Evolutionary conservation across 129 eudicot genomes (phyloP), one percentile per base, ranked within the genome.

Genomic region (Pittosporum tobira): DNA sequence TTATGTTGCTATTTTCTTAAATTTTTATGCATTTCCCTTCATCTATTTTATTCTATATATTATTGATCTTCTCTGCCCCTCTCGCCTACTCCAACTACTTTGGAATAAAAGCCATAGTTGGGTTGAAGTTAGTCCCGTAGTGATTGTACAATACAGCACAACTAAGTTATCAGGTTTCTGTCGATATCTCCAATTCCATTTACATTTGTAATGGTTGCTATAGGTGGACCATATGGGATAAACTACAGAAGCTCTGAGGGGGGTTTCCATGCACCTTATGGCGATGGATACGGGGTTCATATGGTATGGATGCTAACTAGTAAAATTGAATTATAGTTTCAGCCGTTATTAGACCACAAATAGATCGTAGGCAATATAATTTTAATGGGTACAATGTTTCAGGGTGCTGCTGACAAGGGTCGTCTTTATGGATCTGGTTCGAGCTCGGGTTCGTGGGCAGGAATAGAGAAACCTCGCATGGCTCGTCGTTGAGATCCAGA

Each of bases 141-240:
- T n/a, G 14, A 40, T 13, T 12, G 34, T 12, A 18, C 57, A 51
- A 26, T 24, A 24, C 57, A 23, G 37, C 51, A 40, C 64, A 42
- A 22, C 4, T 25, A 2, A 43, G 31, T 40, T 40, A 7, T 56
- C 36, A 38, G 48, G 27, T 24, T 34, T 58, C 9, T 50, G 43
- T 56, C 54, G 45, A 22, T 56, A n/a, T 65, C 53, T 23, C 30
- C 51, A 38, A 29, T 37, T 45, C 8, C 31, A 20, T 37, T 48
- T 65, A 19, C 24, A 1, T 12, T 55, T 19, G 19, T 42, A 24
- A 21, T 61, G 23, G 29, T 61, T 64, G 49, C 64, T 27, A 18
- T 62, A 88, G 97, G 97, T 73, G 85, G 88, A 31, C 48, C 88
- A 29, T 85, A 82, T 75, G 88, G 84, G 68, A 70, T 68, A 79